phyloP scores from a whole-genome alignment of 1,284 basidiomycete genomes.

The Chondrostereum purpureum region DNA sequence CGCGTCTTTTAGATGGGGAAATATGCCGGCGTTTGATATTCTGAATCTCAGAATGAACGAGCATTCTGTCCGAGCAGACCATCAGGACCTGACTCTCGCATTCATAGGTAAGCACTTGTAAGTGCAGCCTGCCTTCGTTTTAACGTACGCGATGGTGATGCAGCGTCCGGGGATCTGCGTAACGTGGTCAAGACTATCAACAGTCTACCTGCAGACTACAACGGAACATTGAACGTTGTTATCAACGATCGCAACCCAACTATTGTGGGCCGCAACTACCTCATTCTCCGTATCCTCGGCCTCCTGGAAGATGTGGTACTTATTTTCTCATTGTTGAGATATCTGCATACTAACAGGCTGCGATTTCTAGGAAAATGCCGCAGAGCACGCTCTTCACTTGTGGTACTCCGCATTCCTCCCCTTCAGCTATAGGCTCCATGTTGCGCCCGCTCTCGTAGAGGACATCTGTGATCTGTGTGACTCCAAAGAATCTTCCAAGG shows the following conservation, averaged over 20 bases:
- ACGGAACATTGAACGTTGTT: constrained; percentile 1
- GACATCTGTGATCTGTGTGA: neutral
- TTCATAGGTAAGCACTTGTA: too few relatives aligned
- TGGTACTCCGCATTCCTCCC: constrained; percentile 37
- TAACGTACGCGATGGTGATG: too few relatives aligned
- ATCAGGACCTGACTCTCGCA: neutral
- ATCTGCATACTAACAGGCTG: neutral
- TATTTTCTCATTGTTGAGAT: neutral
- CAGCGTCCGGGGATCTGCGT: constrained; percentile 13
- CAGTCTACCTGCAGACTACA: neutral
- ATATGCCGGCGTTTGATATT: constrained; percentile 2
- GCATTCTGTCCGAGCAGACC: neutral
- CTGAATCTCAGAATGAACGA: constrained; percentile 1
- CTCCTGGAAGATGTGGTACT: neutral
- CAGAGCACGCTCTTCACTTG: constrained; percentile 36
- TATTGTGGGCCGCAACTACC: neutral
- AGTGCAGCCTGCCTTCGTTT: too few relatives aligned
- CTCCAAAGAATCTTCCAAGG: neutral
- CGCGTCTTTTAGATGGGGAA: neutral
- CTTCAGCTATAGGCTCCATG: constrained; percentile 19
- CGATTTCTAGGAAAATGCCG: constrained; percentile 18
- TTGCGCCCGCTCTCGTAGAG: constrained; percentile 16
- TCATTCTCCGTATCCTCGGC: neutral
- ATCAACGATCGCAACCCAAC: constrained; percentile 4
- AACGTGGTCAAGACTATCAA: constrained; percentile 1